phyloP scores from a whole-genome alignment of 2,329 filamentous ascomycete genomes.

The Claviceps fusiformis region DNA sequence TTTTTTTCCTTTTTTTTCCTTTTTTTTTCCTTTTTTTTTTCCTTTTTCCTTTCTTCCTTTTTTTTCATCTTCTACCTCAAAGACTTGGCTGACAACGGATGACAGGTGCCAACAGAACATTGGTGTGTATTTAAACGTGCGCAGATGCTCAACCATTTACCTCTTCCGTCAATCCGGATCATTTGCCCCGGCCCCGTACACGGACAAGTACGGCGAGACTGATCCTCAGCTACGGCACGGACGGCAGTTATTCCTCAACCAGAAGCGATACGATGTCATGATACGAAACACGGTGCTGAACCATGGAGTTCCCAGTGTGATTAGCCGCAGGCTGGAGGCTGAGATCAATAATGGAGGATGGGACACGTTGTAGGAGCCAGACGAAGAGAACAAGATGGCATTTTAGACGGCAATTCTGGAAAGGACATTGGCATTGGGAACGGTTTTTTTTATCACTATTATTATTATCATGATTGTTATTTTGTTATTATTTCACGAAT shows the following conservation, averaged over 20 bases:
- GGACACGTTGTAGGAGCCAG: constrained; percentile 48
- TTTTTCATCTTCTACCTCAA: background rate
- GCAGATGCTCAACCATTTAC: constrained; percentile 87
- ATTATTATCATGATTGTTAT: no score
- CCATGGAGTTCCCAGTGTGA: constrained; percentile 77
- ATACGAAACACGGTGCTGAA: constrained; percentile 75
- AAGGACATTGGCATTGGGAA: background rate
- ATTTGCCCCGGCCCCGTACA: constrained; percentile 79
- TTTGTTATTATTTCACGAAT: no score
- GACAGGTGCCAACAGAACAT: constrained; percentile 72
- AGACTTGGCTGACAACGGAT: background rate
- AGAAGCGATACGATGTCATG: constrained; percentile 83
- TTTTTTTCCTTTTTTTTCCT: no score
- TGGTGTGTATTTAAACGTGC: constrained; percentile 91
- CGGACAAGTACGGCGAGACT: constrained; percentile 90
- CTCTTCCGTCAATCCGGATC: constrained; percentile 70
- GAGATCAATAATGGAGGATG: constrained; percentile 96
- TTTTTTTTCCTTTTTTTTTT: no score
- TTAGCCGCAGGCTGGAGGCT: constrained; percentile 78
- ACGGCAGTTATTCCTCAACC: constrained; percentile 82
- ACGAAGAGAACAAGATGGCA: background rate
- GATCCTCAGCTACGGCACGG: constrained; percentile 81
- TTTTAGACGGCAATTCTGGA: constrained; percentile 6
- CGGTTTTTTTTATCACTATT: no score
- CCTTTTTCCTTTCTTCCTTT: background rate